Evolutionary conservation across 1,284 basidiomycete genomes (phyloP).

Genomic region (Volvariella surrecta): DNA sequence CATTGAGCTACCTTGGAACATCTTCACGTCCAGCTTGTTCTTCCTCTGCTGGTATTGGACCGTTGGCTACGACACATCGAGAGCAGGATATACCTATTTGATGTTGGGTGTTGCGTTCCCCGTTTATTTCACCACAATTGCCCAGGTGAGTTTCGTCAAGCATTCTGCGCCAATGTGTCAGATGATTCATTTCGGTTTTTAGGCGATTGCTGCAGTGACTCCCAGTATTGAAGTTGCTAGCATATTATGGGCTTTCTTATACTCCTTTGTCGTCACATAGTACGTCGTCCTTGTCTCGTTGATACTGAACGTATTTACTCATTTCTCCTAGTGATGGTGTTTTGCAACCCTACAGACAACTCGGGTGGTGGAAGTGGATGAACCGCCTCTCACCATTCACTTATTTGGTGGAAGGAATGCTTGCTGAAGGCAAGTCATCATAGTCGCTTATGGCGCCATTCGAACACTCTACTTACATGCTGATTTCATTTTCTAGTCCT

Average conservation of each 20-base stretch:
- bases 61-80: constrained; percentile 42
- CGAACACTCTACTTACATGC: not conserved
- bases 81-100: constrained; percentile 53
- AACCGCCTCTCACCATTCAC: constrained; percentile 69
- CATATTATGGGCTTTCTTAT: constrained; percentile 38
- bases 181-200: not conserved
- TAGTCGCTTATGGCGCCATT: not conserved
- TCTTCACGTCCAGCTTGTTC: constrained; percentile 46
- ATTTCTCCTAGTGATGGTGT: constrained; percentile 34
- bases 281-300: constrained; percentile 24
- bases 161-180: constrained; percentile 1
- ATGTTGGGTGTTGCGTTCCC: constrained; percentile 45
- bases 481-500: constrained; percentile 17
- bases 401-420: constrained; percentile 41
- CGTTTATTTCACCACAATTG: constrained; percentile 44
- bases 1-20: constrained; percentile 61
- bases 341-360: constrained; percentile 43
- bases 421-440: constrained; percentile 28
- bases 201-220: constrained; percentile 29
- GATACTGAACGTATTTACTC: constrained; percentile 10
- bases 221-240: constrained; percentile 33
- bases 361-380: constrained; percentile 62
- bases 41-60: constrained; percentile 71
- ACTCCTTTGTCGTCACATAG: constrained; percentile 50
- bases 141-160: constrained; percentile 23